Base-by-base conservation (phyloP, 2,329 filamentous ascomycete genomes). In the Pseudocercospora pini-densiflorae region DNA sequence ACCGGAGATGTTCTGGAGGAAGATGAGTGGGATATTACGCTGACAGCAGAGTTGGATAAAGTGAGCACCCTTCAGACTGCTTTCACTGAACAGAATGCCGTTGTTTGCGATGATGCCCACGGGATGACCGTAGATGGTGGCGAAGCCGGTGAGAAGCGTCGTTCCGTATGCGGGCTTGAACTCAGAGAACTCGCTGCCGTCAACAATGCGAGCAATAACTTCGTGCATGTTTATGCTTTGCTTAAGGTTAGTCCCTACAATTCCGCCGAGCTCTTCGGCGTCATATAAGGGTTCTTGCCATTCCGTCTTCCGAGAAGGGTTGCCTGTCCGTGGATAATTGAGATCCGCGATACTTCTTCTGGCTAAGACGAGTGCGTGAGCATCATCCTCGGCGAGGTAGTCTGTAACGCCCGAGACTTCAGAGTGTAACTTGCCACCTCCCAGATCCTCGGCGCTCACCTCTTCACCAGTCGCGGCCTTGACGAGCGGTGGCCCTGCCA, bases 21-120 rank as follows among this genome's bases (percentile, higher is more conserved):
- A 98, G 59, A 98, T 86, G 9, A 98, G 84, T 0, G 95, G 94
- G 64, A 98, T 92, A 62, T 92, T 89, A 64, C 95, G 90, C 80
- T 97, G 93, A 31, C 91, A 87, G 82, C 94, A 98, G 4, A 99
- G 88, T 80, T 99, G 92, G 74, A 98, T 93, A 79, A 99, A 99
- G 81, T 99, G 95, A 0, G 95, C 93, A 40, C 94, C 95, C 81
- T 99, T 99, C 68, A 97, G 86, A 8, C 93, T 90, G 9, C 92
- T 93, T 60, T 93, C 88, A 63, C 92, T 93, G 83, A 98, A 96
- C 6, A 99, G 85, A 73, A 98, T 97, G 62, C 95, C 95, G 74
- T 97, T 95, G 83, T 98, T 98, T 69, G 94, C 94, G 19, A 99
- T 85, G 74, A 99, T 96, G 69, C 94, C 94, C 19, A 98, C 93